These are phyloP conservation scores for Pichia norvegensis DNA, from an alignment of 1,139 yeast genomes.

Conservation along the genomic window DNA sequence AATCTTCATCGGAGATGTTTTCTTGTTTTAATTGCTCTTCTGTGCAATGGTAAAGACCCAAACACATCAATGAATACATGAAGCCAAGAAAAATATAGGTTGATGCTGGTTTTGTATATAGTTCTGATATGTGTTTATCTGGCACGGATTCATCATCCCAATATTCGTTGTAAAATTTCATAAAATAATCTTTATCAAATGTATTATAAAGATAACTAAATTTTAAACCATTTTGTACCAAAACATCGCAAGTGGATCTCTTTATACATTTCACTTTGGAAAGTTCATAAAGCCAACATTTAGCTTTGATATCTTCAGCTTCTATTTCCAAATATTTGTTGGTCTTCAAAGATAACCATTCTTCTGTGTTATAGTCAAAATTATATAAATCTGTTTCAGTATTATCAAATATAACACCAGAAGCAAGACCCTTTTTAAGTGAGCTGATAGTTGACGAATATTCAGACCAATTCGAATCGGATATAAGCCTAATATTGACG, in stretches of 20 bases:
- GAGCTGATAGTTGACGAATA: slow-evolving; percentile 23
- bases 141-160: slow-evolving; percentile 18
- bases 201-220: slow-evolving; percentile 18
- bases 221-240: slow-evolving; percentile 17
- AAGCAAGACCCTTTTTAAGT: slow-evolving; percentile 20
- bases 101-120: slow-evolving; percentile 17
- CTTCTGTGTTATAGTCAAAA: slow-evolving; percentile 23
- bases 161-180: slow-evolving; percentile 20
- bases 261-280: slow-evolving; percentile 15
- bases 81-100: slow-evolving; percentile 29
- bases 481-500: background rate
- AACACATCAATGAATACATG: slow-evolving; percentile 31
- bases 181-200: slow-evolving; percentile 17
- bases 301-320: slow-evolving; percentile 18
- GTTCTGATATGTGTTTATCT: slow-evolving; percentile 20
- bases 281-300: slow-evolving; percentile 25
- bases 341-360: slow-evolving; percentile 20
- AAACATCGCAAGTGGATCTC: slow-evolving; percentile 18
- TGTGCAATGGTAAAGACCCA: slow-evolving; percentile 29
- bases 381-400: slow-evolving; percentile 6
- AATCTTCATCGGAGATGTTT: slow-evolving; percentile 20
- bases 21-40: slow-evolving; percentile 21
- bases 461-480: slow-evolving; percentile 16
- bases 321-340: slow-evolving; percentile 7
- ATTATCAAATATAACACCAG: slow-evolving; percentile 17